Evolutionary conservation across 805 yeast species (phyloP).

Genomic region (Metschnikowia continentalis): DNA sequence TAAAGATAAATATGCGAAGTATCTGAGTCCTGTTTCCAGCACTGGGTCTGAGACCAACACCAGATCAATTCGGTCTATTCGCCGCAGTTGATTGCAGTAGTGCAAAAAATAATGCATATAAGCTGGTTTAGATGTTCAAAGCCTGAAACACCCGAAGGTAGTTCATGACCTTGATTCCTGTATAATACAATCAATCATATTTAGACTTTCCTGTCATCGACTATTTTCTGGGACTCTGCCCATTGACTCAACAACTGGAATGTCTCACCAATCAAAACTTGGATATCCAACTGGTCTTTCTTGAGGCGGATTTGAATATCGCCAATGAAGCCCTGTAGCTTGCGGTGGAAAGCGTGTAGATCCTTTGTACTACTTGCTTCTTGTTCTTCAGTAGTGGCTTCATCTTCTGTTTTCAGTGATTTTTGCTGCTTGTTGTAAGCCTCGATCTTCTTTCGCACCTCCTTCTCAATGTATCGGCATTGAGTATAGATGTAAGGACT

Average conservation of each 20-base stretch:
- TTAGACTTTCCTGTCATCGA: conserved; percentile 7
- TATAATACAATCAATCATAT: neutral
- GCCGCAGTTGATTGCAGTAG: conserved; percentile 1
- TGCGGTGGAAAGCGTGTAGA: conserved; percentile 12
- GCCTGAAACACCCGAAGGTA: no score
- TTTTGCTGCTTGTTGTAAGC: conserved; percentile 1
- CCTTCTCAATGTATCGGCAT: conserved; percentile 27
- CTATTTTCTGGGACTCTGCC: conserved; percentile 15
- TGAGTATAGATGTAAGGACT: conserved; percentile 34
- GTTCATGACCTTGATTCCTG: neutral
- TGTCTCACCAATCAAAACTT: conserved; percentile 17
- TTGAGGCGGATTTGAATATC: conserved; percentile 31
- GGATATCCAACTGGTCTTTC: conserved; percentile 29
- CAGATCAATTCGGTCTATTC: conserved; percentile 16
- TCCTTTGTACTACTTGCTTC: neutral
- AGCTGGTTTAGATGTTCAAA: neutral
- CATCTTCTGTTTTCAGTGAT: neutral
- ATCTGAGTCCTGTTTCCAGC: conserved; percentile 10
- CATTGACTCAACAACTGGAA: conserved; percentile 26
- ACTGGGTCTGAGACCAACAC: neutral
- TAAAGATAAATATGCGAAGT: conserved; percentile 24
- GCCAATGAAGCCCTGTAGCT: conserved; percentile 31
- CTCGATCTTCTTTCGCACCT: conserved; percentile 16
- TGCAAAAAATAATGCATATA: neutral
- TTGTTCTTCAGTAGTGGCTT: neutral